A percentile compares a stretch with the other conserved stretches of the same genome.
These are phyloP conservation scores for Pyrenopolyporus hunteri DNA, from an alignment of 495 filamentous ascomycete species.

Conservation along the genomic window DNA sequence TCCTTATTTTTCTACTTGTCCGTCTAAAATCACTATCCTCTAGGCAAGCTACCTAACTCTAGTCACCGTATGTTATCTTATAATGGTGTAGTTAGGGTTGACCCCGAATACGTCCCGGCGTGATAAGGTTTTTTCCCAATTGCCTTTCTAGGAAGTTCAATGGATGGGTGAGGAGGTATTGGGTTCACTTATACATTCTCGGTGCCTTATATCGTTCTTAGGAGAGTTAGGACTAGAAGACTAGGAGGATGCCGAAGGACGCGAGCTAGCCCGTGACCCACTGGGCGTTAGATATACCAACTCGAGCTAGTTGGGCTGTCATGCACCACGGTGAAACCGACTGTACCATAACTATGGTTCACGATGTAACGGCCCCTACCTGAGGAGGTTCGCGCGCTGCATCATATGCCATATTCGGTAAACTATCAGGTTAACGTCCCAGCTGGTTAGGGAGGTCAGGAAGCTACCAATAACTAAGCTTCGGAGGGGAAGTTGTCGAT, in stretches of 20 bases:
- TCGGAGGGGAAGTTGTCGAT: conserved; percentile 2
- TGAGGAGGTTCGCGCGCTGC: conserved; percentile 13
- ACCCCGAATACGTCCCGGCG: no score
- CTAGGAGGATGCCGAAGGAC: conserved; percentile 23
- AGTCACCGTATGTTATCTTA: background rate
- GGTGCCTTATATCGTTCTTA: conserved; percentile 11
- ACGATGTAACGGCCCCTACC: conserved; percentile 32
- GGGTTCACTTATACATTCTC: conserved; percentile 12
- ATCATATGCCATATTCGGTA: conserved; percentile 12
- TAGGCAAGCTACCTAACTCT: background rate
- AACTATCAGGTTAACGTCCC: background rate
- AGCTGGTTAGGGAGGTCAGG: background rate
- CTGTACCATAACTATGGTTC: conserved; percentile 25
- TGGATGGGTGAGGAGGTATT: background rate
- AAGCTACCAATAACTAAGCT: background rate
- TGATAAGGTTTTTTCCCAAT: no score
- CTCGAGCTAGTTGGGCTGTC: conserved; percentile 32
- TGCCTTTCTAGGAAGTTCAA: no score
- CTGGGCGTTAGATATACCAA: conserved; percentile 20
- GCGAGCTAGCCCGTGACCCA: conserved; percentile 23
- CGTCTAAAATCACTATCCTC: background rate
- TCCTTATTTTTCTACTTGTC: background rate
- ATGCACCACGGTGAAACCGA: conserved; percentile 25
- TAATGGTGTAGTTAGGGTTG: no score
- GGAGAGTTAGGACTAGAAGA: background rate